These are phyloP conservation scores for Phytopythium litorale DNA, from an alignment of 352 stramenopile genomes.

Conservation along the genomic window DNA sequence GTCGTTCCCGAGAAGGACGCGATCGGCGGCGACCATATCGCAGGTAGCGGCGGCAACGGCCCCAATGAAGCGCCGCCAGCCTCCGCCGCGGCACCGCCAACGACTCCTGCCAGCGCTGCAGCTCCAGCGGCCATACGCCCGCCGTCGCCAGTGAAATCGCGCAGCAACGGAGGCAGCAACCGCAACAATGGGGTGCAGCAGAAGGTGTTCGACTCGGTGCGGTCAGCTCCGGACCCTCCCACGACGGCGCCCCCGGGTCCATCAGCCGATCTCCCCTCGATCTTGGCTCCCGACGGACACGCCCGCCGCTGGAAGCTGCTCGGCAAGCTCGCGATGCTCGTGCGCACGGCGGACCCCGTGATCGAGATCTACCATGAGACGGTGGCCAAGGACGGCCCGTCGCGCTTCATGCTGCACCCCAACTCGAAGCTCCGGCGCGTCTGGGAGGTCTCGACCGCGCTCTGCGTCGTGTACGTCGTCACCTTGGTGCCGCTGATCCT, in stretches of 20 bases:
- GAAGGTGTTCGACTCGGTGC: conserved; percentile 2
- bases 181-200: not conserved
- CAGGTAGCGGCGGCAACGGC: not conserved
- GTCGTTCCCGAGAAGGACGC: conserved; percentile 2
- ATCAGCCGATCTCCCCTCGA: not conserved
- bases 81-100: not conserved
- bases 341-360: conserved; percentile 21
- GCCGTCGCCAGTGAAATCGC: not conserved
- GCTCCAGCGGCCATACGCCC: not conserved
- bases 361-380: conserved; percentile 82
- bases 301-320: conserved; percentile 20
- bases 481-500: conserved; percentile 65
- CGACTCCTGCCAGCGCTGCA: not conserved
- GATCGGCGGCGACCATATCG: too few species aligned
- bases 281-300: not conserved
- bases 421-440: conserved; percentile 69
- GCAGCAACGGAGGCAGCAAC: not conserved
- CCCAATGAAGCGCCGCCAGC: not conserved
- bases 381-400: conserved; percentile 36
- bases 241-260: not conserved
- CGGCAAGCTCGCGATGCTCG: conserved; percentile 31
- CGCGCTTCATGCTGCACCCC: conserved; percentile 71
- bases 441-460: conserved; percentile 72
- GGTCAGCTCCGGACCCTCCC: not conserved
- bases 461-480: conserved; percentile 75